Percentiles rank a stretch among this genome's conserved stretches.
Conservation (phyloP, 371 early-diverging fungal species). For the Ecytonucleospora hepatopenaei region DNA sequence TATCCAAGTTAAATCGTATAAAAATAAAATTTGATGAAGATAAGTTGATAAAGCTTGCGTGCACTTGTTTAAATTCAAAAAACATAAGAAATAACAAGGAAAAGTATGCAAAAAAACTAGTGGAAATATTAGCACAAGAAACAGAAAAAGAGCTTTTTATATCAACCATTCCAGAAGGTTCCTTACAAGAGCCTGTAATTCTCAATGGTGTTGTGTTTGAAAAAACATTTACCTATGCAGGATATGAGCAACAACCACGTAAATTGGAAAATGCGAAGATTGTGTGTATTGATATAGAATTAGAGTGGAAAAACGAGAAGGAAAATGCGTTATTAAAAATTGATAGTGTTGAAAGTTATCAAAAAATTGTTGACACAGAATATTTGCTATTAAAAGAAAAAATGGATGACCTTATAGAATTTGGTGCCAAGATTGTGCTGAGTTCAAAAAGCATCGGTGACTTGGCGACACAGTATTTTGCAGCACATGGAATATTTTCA, state of each 20-base stretch:
- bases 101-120: slow-evolving; percentile 92
- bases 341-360: slow-evolving; percentile 83
- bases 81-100: slow-evolving; percentile 85
- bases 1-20: slow-evolving; percentile 18
- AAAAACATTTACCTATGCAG: slow-evolving; percentile 98
- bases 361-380: slow-evolving; percentile 96
- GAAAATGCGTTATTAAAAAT: slow-evolving; percentile 99
- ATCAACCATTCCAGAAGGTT: slow-evolving; percentile 82
- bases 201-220: slow-evolving; percentile 96
- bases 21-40: slow-evolving; percentile 59
- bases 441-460: slow-evolving; percentile 96
- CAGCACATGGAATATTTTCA: slow-evolving; percentile 93
- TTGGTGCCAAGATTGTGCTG: slow-evolving; percentile 96
- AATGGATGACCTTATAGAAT: slow-evolving; percentile 81
- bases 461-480: slow-evolving; percentile 99
- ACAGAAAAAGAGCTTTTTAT: slow-evolving; percentile 61
- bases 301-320: slow-evolving; percentile 96
- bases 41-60: slow-evolving; percentile 80
- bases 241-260: slow-evolving; percentile 99
- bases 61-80: slow-evolving; percentile 93
- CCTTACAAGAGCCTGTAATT: slow-evolving; percentile 83
- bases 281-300: slow-evolving; percentile 82
- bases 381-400: slow-evolving; percentile 96
- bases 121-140: slow-evolving; percentile 73
- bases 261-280: slow-evolving; percentile 80